Conservation (phyloP, 768 basidiomycete species). For the Hericium rajendrae region DNA sequence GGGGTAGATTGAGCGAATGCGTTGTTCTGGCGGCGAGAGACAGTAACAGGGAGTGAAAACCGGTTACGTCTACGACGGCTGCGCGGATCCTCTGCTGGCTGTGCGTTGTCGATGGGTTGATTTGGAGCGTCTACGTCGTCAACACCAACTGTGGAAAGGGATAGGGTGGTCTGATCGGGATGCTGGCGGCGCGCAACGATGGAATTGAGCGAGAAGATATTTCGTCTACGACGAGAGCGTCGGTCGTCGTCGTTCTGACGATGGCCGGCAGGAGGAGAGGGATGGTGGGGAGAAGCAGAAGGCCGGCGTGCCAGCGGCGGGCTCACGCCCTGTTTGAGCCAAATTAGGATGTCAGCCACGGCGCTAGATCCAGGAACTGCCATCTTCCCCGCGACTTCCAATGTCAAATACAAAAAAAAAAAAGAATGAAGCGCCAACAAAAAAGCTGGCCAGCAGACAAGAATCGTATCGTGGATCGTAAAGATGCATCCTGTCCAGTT, state of each 20-base stretch:
- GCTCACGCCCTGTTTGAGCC: not conserved
- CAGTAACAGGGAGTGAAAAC: not conserved
- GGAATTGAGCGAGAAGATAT: not conserved
- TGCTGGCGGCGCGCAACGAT: not conserved
- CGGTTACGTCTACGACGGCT: not conserved
- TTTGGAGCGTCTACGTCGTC: not conserved
- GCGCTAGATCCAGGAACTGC: not conserved
- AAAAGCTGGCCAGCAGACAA: not conserved
- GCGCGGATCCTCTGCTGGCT: not conserved
- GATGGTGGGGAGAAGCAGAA: not conserved
- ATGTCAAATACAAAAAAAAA: not conserved
- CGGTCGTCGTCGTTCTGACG: not conserved
- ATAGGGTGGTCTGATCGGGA: not conserved
- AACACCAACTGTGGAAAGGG: not conserved
- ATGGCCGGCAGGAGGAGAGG: not conserved
- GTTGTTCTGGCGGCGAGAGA: not conserved
- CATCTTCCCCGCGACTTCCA: not conserved
- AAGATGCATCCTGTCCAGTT: not conserved
- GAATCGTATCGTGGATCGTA: not conserved
- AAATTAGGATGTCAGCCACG: not conserved
- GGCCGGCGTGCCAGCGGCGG: not conserved
- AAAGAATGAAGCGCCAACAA: not conserved
- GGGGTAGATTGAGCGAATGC: no score
- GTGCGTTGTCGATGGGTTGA: not conserved
- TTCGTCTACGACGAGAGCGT: not conserved